Conservation (phyloP, 306 rosid species). For the Rubus idaeus region DNA sequence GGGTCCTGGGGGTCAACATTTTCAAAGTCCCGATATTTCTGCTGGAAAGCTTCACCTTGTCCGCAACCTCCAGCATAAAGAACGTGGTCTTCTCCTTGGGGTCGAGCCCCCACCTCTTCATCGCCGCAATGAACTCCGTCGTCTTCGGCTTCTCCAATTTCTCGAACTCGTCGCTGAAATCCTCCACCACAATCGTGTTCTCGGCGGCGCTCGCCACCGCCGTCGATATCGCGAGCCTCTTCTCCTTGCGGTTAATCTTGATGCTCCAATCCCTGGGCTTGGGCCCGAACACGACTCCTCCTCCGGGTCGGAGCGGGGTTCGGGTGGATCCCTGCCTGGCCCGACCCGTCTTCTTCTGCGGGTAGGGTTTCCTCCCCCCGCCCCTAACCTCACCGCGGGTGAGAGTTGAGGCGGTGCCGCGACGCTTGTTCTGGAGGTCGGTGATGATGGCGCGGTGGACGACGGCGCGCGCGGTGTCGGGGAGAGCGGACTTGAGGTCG, state of each 20-base stretch:
- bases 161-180: constrained; percentile 67
- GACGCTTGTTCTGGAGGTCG: constrained; percentile 94
- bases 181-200: constrained; percentile 82
- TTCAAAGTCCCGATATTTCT: constrained; percentile 79
- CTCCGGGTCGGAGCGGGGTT: constrained; percentile 85
- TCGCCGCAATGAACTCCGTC: constrained; percentile 74
- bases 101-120: constrained; percentile 92
- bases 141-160: constrained; percentile 80
- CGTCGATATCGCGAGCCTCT: constrained; percentile 80
- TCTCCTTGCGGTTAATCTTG: constrained; percentile 89
- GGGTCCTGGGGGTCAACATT: constrained; percentile 83
- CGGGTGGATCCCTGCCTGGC: constrained; percentile 80
- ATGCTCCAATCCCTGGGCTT: constrained; percentile 90
- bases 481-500: constrained; percentile 68
- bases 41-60: constrained; percentile 67
- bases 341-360: constrained; percentile 81
- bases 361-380: constrained; percentile 79
- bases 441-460: constrained; percentile 84
- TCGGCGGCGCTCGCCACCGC: constrained; percentile 72
- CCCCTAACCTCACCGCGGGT: constrained; percentile 86
- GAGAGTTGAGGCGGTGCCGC: constrained; percentile 94
- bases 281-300: constrained; percentile 87
- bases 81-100: constrained; percentile 74
- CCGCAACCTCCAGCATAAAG: constrained; percentile 64
- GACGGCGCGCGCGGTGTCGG: constrained; percentile 83